Evolutionary conservation across 805 yeast species (phyloP).

Genomic region (Kluyveromyces aestuarii): DNA sequence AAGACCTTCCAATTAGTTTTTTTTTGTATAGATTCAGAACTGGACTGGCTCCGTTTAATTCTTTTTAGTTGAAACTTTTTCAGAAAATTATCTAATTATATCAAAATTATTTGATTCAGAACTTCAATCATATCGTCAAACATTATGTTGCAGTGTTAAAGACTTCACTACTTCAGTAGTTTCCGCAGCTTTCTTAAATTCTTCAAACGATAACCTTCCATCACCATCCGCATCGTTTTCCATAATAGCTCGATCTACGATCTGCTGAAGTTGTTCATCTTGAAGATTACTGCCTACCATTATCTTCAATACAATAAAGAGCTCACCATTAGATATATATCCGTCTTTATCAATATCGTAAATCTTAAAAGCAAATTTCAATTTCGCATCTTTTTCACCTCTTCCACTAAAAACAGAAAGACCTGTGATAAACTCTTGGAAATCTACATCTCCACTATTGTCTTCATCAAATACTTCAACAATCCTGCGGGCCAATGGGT

Average conservation of each 20-base stretch:
- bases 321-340: constrained; percentile 87
- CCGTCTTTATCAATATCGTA: constrained; percentile 97
- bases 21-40: neutral
- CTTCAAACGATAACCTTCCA: constrained; percentile 76
- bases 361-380: constrained; percentile 82
- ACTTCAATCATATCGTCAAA: constrained; percentile 9
- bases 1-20: too few species aligned
- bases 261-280: constrained; percentile 84
- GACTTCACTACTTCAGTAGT: constrained; percentile 50
- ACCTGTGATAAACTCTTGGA: constrained; percentile 86
- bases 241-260: constrained; percentile 93
- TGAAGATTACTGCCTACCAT: constrained; percentile 93
- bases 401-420: constrained; percentile 81
- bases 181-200: constrained; percentile 61
- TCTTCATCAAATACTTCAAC: constrained; percentile 94
- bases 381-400: constrained; percentile 71
- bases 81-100: neutral
- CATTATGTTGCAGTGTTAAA: constrained; percentile 40
- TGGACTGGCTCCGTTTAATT: neutral
- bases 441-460: constrained; percentile 87
- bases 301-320: constrained; percentile 83
- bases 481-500: constrained; percentile 82
- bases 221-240: constrained; percentile 88
- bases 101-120: neutral
- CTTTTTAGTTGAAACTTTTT: neutral